A percentile compares a stretch with the other conserved stretches of the same genome.
These are phyloP conservation scores for Psilocybe azurescens DNA, from an alignment of 768 basidiomycete genomes.

Conservation along the genomic window DNA sequence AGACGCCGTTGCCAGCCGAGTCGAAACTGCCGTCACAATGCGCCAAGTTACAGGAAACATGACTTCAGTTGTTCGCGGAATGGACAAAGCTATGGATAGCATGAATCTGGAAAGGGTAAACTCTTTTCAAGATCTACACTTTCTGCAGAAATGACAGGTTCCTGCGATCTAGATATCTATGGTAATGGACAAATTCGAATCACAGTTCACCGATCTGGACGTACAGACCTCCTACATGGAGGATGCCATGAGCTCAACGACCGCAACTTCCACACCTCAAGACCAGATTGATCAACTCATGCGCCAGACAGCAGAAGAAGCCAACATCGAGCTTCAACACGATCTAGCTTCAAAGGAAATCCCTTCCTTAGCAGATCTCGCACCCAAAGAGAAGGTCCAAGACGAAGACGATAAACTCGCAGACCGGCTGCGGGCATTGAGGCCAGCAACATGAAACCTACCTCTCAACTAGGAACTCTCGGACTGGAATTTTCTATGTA, in stretches of 20 bases:
- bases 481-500: background rate
- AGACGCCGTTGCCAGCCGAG: conserved; percentile 95
- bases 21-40: conserved; percentile 99
- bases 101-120: conserved; percentile 97
- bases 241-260: conserved; percentile 92
- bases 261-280: conserved; percentile 92
- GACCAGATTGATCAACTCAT: conserved; percentile 95
- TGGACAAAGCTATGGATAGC: conserved; percentile 99
- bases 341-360: conserved; percentile 76
- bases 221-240: conserved; percentile 99
- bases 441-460: conserved; percentile 66
- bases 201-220: conserved; percentile 95
- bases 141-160: background rate
- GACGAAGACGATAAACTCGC: conserved; percentile 87
- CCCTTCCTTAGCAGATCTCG: conserved; percentile 60
- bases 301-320: conserved; percentile 95
- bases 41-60: conserved; percentile 95
- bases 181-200: conserved; percentile 99
- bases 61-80: conserved; percentile 94
- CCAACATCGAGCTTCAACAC: conserved; percentile 93
- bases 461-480: background rate
- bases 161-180: conserved; percentile 78
- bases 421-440: conserved; percentile 85
- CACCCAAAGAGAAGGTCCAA: conserved; percentile 52
- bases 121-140: conserved; percentile 14